Percentiles rank a stretch among this genome's conserved stretches.
Conservation (phyloP, 208 protist genomes). For the Leishmania martiniquensis region DNA sequence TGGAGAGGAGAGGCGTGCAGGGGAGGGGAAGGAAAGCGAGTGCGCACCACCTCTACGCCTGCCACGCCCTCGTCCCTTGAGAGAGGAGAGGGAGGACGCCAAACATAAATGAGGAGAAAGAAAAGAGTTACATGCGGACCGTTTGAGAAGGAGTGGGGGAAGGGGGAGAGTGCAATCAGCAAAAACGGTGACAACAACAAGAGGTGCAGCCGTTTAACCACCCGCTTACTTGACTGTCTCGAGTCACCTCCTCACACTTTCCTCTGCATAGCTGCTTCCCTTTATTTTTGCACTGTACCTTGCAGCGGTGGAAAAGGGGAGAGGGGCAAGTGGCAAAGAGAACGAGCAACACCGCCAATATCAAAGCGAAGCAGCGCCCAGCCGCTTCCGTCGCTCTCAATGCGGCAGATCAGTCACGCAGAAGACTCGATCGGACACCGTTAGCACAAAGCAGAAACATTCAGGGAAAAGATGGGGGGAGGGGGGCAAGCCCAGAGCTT, state of each 20-base stretch:
- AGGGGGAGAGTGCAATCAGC: not conserved
- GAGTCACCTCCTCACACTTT: not conserved
- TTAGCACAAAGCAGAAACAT: not conserved
- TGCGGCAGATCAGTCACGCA: not conserved
- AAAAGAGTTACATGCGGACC: no score
- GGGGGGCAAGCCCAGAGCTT: no score
- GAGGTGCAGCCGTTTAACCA: not conserved
- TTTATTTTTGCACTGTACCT: no score
- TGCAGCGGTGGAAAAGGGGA: no score
- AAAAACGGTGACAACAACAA: not conserved
- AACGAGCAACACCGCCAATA: not conserved
- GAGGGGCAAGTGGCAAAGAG: not conserved
- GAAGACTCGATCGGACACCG: not conserved
- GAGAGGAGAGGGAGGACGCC: not conserved
- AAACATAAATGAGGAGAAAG: no score
- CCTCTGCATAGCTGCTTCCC: not conserved
- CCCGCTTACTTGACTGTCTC: not conserved
- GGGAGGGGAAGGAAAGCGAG: not conserved
- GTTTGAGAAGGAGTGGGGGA: not conserved
- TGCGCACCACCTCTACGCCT: not conserved
- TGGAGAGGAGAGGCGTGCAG: not conserved
- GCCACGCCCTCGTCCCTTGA: not conserved
- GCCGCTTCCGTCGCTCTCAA: not conserved
- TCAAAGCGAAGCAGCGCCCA: not conserved
- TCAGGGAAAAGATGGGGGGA: not conserved